Base-by-base conservation (phyloP, 1,284 basidiomycete species). In the Fomitopsis betulina region DNA sequence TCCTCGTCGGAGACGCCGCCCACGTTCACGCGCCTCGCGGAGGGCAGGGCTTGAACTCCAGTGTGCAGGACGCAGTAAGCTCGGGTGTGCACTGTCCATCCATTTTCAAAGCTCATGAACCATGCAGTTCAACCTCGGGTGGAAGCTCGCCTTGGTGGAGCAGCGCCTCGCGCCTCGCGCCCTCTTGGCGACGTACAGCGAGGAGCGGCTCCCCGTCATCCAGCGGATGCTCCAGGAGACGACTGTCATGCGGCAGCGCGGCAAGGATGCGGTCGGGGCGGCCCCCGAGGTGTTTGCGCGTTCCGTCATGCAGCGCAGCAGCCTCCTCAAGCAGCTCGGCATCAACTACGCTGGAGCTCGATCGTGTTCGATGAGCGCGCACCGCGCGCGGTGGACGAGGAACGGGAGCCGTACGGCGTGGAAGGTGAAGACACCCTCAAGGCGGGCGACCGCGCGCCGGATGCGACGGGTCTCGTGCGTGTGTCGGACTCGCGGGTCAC, bases 381-480 rank as follows among this genome's bases (percentile, higher is more conserved):
- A 9, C 63, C 58, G 21, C 60, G 64, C 55, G 55, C 67, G 25
- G 64, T 67, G 43, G 54, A 63, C 8, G 53, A 45, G 2, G 35
- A 37, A 12, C 9, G 8, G 35, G 35, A 37, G 35, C 35, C 35
- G 35, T 37, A 37, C 35, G 35, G 35, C 35, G 35, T 37, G 8
- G 35, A 37, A 1, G 53, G 5, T 2, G 23, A 9, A 0, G 54
- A 60, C 13, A 63, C 62, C 8, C 25, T 78, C 8, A 69, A 72
- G 19, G 79, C 78, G 1, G 80, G 79, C 0, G 79, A 82, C 59
- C 66, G 78, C 35, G 78, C 79, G 13, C 79, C 78, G 0, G 74
- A 79, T 32, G 74, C 79, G 1, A 70, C 77, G 7, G 72, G 64
- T 5, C 67, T 79, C 6, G 51, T 65, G 39, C 58, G 60, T 12